Conservation (phyloP, 169 alveolate species). For the Fabrea salina region DNA sequence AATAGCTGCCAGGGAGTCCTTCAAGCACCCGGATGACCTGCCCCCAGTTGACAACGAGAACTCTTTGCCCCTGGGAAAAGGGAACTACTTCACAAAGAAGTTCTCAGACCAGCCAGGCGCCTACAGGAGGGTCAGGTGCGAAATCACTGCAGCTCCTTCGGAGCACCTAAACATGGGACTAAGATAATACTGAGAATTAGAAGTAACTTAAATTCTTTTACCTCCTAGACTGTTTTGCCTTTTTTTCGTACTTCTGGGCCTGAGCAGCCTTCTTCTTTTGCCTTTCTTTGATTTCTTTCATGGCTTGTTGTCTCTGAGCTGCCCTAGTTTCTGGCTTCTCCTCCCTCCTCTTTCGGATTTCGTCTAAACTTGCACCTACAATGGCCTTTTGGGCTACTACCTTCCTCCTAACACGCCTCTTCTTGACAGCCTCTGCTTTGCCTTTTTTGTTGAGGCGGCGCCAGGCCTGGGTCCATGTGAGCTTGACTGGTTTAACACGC, state of each 20-base stretch:
- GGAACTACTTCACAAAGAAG: conserved; percentile 15
- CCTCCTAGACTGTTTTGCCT: too few species aligned
- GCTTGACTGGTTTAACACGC: conserved; percentile 93
- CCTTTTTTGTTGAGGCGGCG: conserved; percentile 95
- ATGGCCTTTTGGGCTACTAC: conserved; percentile 94
- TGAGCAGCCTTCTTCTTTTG: conserved; percentile 41
- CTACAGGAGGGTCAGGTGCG: not conserved
- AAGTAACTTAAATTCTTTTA: too few species aligned
- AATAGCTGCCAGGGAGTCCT: conserved; percentile 30
- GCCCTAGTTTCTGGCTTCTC: conserved; percentile 64
- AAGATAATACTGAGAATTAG: too few species aligned
- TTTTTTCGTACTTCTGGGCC: conserved; percentile 18
- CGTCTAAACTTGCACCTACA: conserved; percentile 95
- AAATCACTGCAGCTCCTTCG: conserved; percentile 12
- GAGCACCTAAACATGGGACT: conserved; percentile 14
- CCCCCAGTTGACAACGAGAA: conserved; percentile 39
- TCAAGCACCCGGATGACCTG: not conserved
- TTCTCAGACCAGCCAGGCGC: not conserved
- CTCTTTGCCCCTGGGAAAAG: conserved; percentile 54
- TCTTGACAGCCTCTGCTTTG: conserved; percentile 58
- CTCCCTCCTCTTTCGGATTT: conserved; percentile 85
- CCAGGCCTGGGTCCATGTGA: conserved; percentile 98
- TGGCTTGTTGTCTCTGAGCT: conserved; percentile 63
- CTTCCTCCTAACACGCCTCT: conserved; percentile 63
- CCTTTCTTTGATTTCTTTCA: conserved; percentile 71